Conservation (phyloP, 768 basidiomycete species). For the Kwoniella bestiolae region DNA sequence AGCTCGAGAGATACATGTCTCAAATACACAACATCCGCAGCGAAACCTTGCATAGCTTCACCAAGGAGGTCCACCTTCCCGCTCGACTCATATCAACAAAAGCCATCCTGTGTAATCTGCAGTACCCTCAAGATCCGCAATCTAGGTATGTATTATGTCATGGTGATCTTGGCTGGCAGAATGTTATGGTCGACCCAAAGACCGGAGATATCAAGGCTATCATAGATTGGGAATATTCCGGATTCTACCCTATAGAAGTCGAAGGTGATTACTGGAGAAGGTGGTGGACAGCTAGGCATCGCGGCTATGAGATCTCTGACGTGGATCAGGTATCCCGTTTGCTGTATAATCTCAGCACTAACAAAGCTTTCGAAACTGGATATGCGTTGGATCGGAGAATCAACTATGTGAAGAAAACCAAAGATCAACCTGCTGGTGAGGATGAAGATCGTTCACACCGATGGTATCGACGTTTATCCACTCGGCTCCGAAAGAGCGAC, state of each 20-base stretch:
- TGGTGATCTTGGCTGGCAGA: constrained; percentile 24
- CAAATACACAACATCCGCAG: constrained; percentile 6
- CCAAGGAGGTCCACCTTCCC: constrained; percentile 7
- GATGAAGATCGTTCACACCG: too few species aligned
- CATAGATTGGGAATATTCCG: constrained; percentile 33
- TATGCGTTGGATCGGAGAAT: too few species aligned
- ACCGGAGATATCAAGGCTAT: constrained; percentile 17
- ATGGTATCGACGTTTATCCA: too few species aligned
- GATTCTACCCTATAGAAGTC: constrained; percentile 23
- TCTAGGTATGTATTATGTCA: constrained; percentile 27
- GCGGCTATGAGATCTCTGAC: neutral
- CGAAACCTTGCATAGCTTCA: neutral
- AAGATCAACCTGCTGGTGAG: too few species aligned
- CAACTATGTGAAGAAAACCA: too few species aligned
- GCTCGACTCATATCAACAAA: neutral
- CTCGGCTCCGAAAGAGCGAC: too few species aligned
- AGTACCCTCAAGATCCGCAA: constrained; percentile 10
- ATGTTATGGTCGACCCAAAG: constrained; percentile 19
- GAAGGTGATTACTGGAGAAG: constrained; percentile 26
- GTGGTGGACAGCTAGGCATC: neutral
- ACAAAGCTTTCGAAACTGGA: neutral
- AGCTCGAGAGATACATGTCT: constrained; percentile 4
- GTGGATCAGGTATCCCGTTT: neutral
- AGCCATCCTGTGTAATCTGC: neutral
- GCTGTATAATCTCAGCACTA: neutral